Conservation (phyloP, 108 stramenopile species). For the Skeletonema grethae region DNA sequence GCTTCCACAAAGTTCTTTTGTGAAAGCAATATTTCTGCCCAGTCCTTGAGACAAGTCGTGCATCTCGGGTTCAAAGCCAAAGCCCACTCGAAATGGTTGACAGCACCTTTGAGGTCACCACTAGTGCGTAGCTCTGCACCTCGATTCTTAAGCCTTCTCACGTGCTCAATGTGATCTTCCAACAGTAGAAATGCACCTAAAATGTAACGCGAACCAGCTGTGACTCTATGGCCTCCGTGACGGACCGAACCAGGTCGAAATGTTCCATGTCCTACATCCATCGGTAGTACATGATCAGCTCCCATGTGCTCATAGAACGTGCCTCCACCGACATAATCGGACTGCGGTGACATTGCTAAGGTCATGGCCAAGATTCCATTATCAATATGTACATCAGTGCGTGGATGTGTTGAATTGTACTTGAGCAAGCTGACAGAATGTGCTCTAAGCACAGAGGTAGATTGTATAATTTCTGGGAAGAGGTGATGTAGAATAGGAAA, state of each 20-base stretch:
- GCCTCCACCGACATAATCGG: constrained; percentile 58
- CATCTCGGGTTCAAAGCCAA: constrained; percentile 62
- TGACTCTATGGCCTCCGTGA: constrained; percentile 65
- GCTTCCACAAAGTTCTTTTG: constrained; percentile 50
- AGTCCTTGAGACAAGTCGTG: constrained; percentile 70
- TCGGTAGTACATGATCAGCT: constrained; percentile 47
- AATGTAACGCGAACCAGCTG: constrained; percentile 52
- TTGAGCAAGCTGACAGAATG: constrained; percentile 65
- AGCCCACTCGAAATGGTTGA: constrained; percentile 64
- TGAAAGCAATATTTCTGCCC: constrained; percentile 56
- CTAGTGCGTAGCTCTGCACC: constrained; percentile 53
- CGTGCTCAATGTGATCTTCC: constrained; percentile 69
- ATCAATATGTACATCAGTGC: constrained; percentile 72
- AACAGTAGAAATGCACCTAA: constrained; percentile 66
- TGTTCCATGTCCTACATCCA: constrained; percentile 70
- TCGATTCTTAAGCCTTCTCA: constrained; percentile 64
- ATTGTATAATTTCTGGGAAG: constrained; percentile 62
- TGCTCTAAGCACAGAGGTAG: constrained; percentile 52
- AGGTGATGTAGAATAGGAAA: constrained; percentile 53
- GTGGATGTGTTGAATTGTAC: constrained; percentile 68
- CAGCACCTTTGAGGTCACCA: constrained; percentile 45
- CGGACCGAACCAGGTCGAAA: constrained; percentile 67
- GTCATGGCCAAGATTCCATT: constrained; percentile 75
- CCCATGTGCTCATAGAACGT: constrained; percentile 74
- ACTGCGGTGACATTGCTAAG: constrained; percentile 53